Conservation (phyloP, 2,329 filamentous ascomycete species). For the Triangularia verruculosa region DNA sequence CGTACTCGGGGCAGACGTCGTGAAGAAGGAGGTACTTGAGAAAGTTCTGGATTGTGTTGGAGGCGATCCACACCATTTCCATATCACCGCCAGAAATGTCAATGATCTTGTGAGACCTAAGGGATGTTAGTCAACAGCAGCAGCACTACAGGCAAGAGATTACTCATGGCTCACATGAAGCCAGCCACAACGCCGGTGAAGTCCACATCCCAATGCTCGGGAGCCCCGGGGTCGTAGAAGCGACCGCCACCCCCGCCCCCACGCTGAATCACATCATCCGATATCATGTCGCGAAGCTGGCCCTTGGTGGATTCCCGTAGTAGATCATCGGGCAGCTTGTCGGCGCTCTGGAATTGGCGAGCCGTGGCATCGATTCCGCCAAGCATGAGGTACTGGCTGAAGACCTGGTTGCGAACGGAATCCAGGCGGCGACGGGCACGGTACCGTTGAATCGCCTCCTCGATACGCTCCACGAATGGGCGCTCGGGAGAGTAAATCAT, state of each 20-base stretch:
- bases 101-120: slow-evolving; percentile 55
- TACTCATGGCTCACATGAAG: slow-evolving; percentile 61
- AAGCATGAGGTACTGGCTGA: slow-evolving; percentile 77
- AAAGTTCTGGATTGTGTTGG: slow-evolving; percentile 76
- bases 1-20: slow-evolving; percentile 80
- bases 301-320: slow-evolving; percentile 60
- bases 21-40: slow-evolving; percentile 84
- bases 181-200: slow-evolving; percentile 75
- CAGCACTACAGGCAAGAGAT: neutral
- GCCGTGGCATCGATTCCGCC: slow-evolving; percentile 69
- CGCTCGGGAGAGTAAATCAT: slow-evolving; percentile 62
- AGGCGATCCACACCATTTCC: slow-evolving; percentile 55
- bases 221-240: slow-evolving; percentile 50
- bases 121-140: slow-evolving; percentile 10
- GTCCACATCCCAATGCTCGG: slow-evolving; percentile 70
- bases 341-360: slow-evolving; percentile 59
- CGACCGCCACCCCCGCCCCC: slow-evolving; percentile 40
- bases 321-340: slow-evolving; percentile 39
- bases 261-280: slow-evolving; percentile 57
- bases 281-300: slow-evolving; percentile 62
- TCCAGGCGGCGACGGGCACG: slow-evolving; percentile 73
- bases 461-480: slow-evolving; percentile 66
- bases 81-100: slow-evolving; percentile 55
- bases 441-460: slow-evolving; percentile 81
- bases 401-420: slow-evolving; percentile 57